phyloP scores from a whole-genome alignment of 352 stramenopile species.

The Thraustotheca clavata region DNA sequence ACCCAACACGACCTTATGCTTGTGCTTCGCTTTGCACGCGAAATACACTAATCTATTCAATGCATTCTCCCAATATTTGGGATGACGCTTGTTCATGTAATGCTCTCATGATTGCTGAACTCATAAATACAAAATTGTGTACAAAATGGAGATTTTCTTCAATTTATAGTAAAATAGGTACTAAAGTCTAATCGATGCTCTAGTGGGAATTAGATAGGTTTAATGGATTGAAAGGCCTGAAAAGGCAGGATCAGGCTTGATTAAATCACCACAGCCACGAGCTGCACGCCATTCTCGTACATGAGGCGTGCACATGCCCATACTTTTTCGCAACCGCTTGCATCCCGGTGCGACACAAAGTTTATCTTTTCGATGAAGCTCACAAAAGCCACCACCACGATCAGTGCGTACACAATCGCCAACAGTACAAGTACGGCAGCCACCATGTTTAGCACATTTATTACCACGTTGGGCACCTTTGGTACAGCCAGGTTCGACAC shows the following conservation, averaged over 20 bases:
- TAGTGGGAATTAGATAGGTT: neutral
- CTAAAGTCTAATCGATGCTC: neutral
- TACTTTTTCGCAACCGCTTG: constrained; percentile 19
- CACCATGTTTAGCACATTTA: constrained; percentile 43
- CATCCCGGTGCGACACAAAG: constrained; percentile 19
- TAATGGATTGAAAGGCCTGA: constrained; percentile 4
- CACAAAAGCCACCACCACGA: constrained; percentile 41
- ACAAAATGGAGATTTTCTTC: too few species aligned
- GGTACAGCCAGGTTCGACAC: constrained; percentile 36
- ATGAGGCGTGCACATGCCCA: constrained; percentile 17
- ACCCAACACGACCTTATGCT: too few species aligned
- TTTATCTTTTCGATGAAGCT: constrained; percentile 29
- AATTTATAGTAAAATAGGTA: constrained; percentile 15
- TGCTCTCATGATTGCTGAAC: too few species aligned
- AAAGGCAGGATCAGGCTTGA: neutral
- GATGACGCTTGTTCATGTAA: too few species aligned
- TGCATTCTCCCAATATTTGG: too few species aligned
- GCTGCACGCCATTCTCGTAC: constrained; percentile 11
- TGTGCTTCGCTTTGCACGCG: too few species aligned
- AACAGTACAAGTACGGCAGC: constrained; percentile 29
- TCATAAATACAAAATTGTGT: too few species aligned
- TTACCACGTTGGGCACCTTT: constrained; percentile 42
- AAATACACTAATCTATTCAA: too few species aligned
- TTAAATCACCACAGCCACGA: neutral
- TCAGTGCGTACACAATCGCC: constrained; percentile 35